Evolutionary conservation across 2,329 filamentous ascomycete species (phyloP).

Genomic region (Fusarium tricinctum): DNA sequence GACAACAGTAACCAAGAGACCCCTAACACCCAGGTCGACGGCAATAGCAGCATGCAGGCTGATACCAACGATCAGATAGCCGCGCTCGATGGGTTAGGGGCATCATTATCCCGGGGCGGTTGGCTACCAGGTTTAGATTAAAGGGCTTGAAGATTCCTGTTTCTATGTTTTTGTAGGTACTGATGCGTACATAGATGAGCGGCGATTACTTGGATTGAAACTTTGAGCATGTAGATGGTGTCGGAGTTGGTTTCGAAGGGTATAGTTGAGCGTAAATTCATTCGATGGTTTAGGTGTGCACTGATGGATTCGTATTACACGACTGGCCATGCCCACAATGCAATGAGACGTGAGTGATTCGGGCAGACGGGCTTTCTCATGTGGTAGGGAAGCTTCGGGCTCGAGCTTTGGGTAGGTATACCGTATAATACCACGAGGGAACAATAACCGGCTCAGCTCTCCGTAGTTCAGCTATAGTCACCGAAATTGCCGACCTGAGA

Average conservation of each 20-base stretch:
- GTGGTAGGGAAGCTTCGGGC: not conserved
- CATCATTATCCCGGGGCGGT: slow-evolving; percentile 51
- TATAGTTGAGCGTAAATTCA: slow-evolving; percentile 12
- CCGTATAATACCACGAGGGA: not conserved
- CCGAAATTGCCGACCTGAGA: slow-evolving; percentile 34
- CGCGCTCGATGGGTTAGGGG: slow-evolving; percentile 53
- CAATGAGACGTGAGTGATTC: not conserved
- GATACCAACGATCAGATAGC: slow-evolving; percentile 45
- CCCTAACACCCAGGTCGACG: slow-evolving; percentile 34
- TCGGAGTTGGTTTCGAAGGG: slow-evolving; percentile 9
- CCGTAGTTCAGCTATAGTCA: slow-evolving; percentile 32
- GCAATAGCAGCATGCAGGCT: slow-evolving; percentile 34
- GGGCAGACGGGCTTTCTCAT: not conserved
- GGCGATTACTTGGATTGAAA: slow-evolving; percentile 4
- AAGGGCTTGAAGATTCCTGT: not conserved
- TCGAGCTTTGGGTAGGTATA: slow-evolving; percentile 5
- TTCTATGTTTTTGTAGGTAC: slow-evolving; percentile 4
- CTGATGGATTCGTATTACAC: slow-evolving; percentile 7
- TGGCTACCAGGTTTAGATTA: slow-evolving; percentile 58
- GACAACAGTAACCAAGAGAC: slow-evolving; percentile 41
- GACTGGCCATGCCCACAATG: not conserved
- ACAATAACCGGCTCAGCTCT: slow-evolving; percentile 26
- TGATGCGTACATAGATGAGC: slow-evolving; percentile 1
- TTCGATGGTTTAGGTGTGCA: slow-evolving; percentile 6
- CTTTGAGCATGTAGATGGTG: slow-evolving; percentile 4